Evolutionary conservation across 495 filamentous ascomycete genomes (phyloP), one percentile per base, ranked within the genome.

Genomic region (Terfezia boudieri): DNA sequence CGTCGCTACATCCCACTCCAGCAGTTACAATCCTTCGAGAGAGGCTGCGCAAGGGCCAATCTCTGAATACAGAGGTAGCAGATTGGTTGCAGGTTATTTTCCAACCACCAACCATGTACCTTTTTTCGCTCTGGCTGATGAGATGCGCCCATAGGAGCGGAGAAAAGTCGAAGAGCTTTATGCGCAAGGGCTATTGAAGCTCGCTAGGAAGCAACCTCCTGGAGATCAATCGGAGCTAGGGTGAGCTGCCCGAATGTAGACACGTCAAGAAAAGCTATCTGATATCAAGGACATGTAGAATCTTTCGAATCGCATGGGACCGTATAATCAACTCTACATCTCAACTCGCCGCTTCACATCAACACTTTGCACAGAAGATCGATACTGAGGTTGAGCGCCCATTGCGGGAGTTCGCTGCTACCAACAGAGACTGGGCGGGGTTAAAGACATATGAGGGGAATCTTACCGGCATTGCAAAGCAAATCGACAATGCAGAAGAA

Each of bases 161-260:
- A 83, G 88, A 63, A 82, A 79, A 55, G 75, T 95, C 48, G 92
- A 99, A 71, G 92, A 95, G 67, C 71, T 76, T 60, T 99, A 99
- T 69, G 84, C 83, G 51, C 75, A 79, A 65, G 82, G 82, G 6
- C 70, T 99, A 55, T 78, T 79, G 61, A 96, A 87, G 70, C 72
- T 99, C 56, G 76, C 79, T 51, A 70, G 73, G 59, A 75, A 75
- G 67, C 71, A 77, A 64, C 72, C 84, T 69, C 73, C 81, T 64
- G 76, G 84, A 68, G 77, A 81, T 64, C 75, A 76, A 53, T 78
- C 80, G 14, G 83, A 93, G 59, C 73, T 94, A 46, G 89, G 89
- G 89, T 94, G 78, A 68, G 77, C 62, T 56, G 9, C 22, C 20
- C 23, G 61, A 36, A 43, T 10, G 23, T 7, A 1, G 26, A 46